Conservation (phyloP, 306 rosid genomes). For the Prunus mongolica region DNA sequence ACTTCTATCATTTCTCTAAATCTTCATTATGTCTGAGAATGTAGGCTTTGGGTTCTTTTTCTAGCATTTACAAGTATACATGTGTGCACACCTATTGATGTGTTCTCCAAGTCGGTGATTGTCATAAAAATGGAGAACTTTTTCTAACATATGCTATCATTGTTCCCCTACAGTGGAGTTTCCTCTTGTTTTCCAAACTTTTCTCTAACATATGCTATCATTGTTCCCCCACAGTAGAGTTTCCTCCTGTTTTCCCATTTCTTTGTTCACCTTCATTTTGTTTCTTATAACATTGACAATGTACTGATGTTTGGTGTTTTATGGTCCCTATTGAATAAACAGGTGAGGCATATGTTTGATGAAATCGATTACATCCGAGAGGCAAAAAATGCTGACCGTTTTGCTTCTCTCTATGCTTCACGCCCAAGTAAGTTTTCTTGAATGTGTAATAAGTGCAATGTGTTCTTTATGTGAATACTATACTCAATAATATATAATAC, state of each 20-base stretch:
- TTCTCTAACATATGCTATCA: not conserved
- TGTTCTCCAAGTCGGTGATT: not conserved
- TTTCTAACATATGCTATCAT: not conserved
- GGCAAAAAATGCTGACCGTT: slow-evolving; percentile 92
- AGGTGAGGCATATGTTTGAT: slow-evolving; percentile 99
- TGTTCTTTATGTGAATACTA: not conserved
- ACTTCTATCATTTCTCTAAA: not conserved
- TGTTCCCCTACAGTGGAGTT: not conserved
- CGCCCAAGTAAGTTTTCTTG: slow-evolving; percentile 51
- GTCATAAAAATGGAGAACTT: not conserved
- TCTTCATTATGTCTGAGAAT: not conserved
- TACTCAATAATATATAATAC: not conserved
- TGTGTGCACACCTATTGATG: not conserved
- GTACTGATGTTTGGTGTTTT: not conserved
- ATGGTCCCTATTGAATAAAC: slow-evolving; percentile 33
- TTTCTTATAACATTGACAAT: slow-evolving; percentile 11
- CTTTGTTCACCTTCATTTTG: not conserved
- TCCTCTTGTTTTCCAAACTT: too few relatives aligned
- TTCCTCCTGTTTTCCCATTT: not conserved
- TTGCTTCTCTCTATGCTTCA: slow-evolving; percentile 67
- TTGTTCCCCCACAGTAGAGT: not conserved
- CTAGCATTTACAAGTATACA: not conserved
- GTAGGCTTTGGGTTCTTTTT: not conserved
- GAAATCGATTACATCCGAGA: slow-evolving; percentile 89
- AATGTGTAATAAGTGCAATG: not conserved